phyloP scores from a whole-genome alignment of 352 stramenopile species.

The Elongisporangium senticosum region DNA sequence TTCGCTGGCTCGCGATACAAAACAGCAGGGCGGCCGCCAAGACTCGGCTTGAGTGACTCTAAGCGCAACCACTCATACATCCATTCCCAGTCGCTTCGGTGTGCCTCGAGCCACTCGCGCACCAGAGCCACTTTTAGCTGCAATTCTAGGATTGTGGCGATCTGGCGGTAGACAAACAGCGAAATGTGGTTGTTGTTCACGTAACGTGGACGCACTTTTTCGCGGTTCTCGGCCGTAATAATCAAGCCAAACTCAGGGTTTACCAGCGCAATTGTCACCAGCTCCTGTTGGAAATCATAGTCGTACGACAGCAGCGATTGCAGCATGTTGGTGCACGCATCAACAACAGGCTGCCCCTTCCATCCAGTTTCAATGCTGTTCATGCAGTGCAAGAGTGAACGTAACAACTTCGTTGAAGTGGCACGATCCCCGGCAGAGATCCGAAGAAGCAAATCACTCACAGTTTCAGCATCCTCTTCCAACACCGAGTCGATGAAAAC shows the following conservation, averaged over 20 bases:
- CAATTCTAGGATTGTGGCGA: slow-evolving; percentile 65
- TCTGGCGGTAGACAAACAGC: slow-evolving; percentile 77
- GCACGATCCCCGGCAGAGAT: slow-evolving; percentile 56
- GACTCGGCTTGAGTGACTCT: slow-evolving; percentile 73
- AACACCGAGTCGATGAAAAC: slow-evolving; percentile 84
- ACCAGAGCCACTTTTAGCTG: slow-evolving; percentile 56
- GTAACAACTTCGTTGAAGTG: slow-evolving; percentile 57
- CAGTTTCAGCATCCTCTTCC: slow-evolving; percentile 83
- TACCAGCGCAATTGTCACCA: slow-evolving; percentile 66
- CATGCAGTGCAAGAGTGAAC: slow-evolving; percentile 70
- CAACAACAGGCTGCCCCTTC: slow-evolving; percentile 82
- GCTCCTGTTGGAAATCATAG: slow-evolving; percentile 46
- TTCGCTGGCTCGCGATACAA: slow-evolving; percentile 73
- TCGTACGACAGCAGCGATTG: slow-evolving; percentile 61
- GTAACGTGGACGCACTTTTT: slow-evolving; percentile 58
- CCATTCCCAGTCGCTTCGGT: slow-evolving; percentile 69
- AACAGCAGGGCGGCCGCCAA: slow-evolving; percentile 59
- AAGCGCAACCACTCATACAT: slow-evolving; percentile 86
- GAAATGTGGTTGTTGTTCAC: slow-evolving; percentile 63
- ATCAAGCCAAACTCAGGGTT: slow-evolving; percentile 67
- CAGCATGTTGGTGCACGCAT: slow-evolving; percentile 59
- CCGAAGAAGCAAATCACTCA: slow-evolving; percentile 63
- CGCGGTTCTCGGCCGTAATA: slow-evolving; percentile 55
- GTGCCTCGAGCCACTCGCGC: slow-evolving; percentile 42
- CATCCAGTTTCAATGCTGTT: slow-evolving; percentile 79